A percentile compares a stretch with the other conserved stretches of the same genome.
phyloP scores from a whole-genome alignment of 2,329 filamentous ascomycete species.

The Calonectria pseudoreteaudii region DNA sequence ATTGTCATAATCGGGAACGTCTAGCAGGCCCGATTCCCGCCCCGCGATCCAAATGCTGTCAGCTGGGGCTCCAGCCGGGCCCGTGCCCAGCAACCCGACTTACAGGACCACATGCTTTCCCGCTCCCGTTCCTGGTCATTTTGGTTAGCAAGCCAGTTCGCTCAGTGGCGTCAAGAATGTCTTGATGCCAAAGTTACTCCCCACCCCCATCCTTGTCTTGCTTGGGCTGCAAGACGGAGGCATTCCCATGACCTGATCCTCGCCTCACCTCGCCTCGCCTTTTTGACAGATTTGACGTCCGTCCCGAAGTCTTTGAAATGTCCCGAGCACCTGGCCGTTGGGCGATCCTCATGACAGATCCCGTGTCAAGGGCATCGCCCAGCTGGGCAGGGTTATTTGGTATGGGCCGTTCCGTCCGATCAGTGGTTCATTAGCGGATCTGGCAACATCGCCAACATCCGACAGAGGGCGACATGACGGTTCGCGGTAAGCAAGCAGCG shows the following conservation, averaged over 20 bases:
- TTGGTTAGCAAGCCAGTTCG: background rate
- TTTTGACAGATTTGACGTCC: conserved; percentile 4
- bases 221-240: background rate
- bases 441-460: background rate
- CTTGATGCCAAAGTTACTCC: conserved; percentile 12
- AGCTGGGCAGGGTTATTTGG: conserved; percentile 2
- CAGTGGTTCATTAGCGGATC: conserved; percentile 5
- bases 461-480: background rate
- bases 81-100: conserved; percentile 10
- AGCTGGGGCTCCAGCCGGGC: conserved; percentile 18
- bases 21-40: conserved; percentile 30
- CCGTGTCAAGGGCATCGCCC: background rate
- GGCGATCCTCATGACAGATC: conserved; percentile 18
- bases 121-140: conserved; percentile 4
- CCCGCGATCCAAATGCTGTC: conserved; percentile 27
- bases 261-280: background rate
- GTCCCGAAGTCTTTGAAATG: conserved; percentile 4
- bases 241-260: background rate
- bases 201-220: background rate
- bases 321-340: conserved; percentile 28
- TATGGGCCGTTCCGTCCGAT: conserved; percentile 7
- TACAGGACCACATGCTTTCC: conserved; percentile 18
- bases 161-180: conserved; percentile 24
- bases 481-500: background rate
- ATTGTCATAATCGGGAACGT: conserved; percentile 3